Conservation (phyloP, 768 basidiomycete species). For the Pisolithus marmoratus region DNA sequence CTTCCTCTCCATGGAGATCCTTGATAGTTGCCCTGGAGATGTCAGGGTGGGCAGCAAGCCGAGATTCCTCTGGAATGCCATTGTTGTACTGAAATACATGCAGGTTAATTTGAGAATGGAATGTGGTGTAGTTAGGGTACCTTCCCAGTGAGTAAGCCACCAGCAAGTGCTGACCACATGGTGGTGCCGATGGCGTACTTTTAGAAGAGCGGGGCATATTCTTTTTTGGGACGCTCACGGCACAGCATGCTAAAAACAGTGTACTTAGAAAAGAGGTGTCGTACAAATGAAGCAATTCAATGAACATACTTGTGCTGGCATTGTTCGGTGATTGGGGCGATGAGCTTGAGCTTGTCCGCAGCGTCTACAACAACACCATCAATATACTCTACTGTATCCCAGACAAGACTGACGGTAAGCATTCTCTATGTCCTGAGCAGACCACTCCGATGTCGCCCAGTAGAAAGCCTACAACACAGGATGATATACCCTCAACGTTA, state of each 20-base stretch:
- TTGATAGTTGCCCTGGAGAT: conserved; percentile 43
- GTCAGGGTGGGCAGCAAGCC: conserved; percentile 42
- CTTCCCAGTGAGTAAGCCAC: conserved; percentile 52
- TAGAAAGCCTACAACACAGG: conserved; percentile 28
- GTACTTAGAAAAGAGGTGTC: neutral
- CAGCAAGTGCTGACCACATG: conserved; percentile 52
- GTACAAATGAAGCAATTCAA: no score
- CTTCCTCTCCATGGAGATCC: conserved; percentile 36
- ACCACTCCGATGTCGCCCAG: conserved; percentile 55
- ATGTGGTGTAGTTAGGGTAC: conserved; percentile 12
- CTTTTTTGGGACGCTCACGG: conserved; percentile 50
- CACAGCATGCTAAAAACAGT: conserved; percentile 37
- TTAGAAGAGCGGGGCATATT: conserved; percentile 42
- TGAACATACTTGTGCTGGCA: conserved; percentile 37
- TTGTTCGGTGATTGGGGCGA: conserved; percentile 49
- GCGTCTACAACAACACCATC: conserved; percentile 28
- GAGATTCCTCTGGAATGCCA: conserved; percentile 47
- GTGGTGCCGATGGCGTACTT: conserved; percentile 44
- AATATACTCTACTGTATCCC: neutral
- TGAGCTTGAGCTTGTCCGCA: conserved; percentile 45
- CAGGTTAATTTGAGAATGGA: neutral
- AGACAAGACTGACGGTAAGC: conserved; percentile 28
- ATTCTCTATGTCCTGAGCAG: conserved; percentile 43
- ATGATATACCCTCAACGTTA: neutral
- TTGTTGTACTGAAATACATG: conserved; percentile 35